Base-by-base conservation (phyloP, 768 basidiomycete genomes). In the Trametes cubensis region DNA sequence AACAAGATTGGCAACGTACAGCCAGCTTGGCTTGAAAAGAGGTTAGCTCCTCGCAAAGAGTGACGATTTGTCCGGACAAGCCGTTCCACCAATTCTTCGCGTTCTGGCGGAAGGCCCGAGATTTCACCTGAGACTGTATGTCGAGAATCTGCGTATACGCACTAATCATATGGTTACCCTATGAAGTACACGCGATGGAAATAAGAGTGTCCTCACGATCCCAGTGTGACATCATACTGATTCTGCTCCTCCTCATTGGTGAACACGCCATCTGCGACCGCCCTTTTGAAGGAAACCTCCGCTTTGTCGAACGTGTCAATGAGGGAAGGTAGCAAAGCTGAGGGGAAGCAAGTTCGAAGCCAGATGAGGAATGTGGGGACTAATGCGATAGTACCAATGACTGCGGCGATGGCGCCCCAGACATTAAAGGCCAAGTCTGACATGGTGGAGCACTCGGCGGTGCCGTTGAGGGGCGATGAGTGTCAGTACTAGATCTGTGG, bases 321-420 rank as follows among this genome's bases (percentile, higher is more conserved):
- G 1, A 61, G 15, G 1, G 10, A 13, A 17, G 28, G n/a, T 0
- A 64, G 18, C 44, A 53, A 45, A 0, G 17, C 17, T 6, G 54
- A 39, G 0, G 63, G 63, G 0, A 61, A 13, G 6, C 55, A 45
- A 15, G 39, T 34, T 23, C 25, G 17, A 8, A 64, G 18, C 23
- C 44, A 30, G 18, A 42, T 23, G 41, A n/a, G 20, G 15, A 61
- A 13, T 0, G 55, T 18, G 7, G 59, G 59, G 10, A 53, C 4
- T 34, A 61, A 13, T 0, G 39, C 46, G 14, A 50, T 1, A 8
- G 44, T 34, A 1, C 63, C 59, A 11, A 61, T 21, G 18, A 48
- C 55, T 13, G 59, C 55, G n/a, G 60, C 58, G 18, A 64, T 21
- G 11, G 28, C 54, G 15, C 58, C 53, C 48, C 47, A 64, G 25